Evolutionary conservation across 2,329 filamentous ascomycete genomes (phyloP).

Genomic region (Dryadomyces quercus-mongolicae): DNA sequence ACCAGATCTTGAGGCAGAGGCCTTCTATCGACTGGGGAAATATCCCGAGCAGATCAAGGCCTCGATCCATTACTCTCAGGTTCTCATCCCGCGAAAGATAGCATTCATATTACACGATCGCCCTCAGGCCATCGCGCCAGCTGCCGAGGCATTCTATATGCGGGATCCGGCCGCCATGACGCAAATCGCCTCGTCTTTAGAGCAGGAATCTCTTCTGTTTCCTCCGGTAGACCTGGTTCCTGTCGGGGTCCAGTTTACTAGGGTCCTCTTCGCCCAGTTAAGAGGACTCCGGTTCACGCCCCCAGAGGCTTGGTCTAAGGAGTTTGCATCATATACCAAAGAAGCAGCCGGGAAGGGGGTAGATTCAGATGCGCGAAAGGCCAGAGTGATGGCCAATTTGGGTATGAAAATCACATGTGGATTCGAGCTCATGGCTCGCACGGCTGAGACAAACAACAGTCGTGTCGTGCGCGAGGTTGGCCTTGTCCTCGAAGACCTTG

Average conservation of each 20-base stretch:
- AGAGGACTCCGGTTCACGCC: constrained; percentile 72
- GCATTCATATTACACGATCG: constrained; percentile 67
- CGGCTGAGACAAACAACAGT: constrained; percentile 56
- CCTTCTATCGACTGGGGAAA: constrained; percentile 76
- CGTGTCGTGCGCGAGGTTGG: constrained; percentile 62
- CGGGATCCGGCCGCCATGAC: constrained; percentile 69
- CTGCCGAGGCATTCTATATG: constrained; percentile 84
- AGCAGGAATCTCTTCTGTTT: constrained; percentile 32
- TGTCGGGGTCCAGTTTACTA: constrained; percentile 71
- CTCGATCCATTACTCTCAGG: constrained; percentile 62
- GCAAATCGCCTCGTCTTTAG: constrained; percentile 40
- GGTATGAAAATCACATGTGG: constrained; percentile 88
- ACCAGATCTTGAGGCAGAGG: constrained; percentile 67
- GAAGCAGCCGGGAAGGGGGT: constrained; percentile 13
- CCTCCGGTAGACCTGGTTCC: constrained; percentile 68
- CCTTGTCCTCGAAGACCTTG: constrained; percentile 63
- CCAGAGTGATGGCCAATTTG: constrained; percentile 40
- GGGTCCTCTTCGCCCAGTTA: constrained; percentile 81
- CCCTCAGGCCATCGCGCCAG: constrained; percentile 67
- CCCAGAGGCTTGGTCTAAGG: constrained; percentile 37
- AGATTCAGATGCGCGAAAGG: constrained; percentile 12
- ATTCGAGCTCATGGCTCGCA: constrained; percentile 72
- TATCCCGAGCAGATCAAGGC: constrained; percentile 66
- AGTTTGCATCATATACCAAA: constrained; percentile 17
- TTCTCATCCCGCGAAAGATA: constrained; percentile 69